These are phyloP conservation scores for Phytopythium montanum DNA, from an alignment of 352 stramenopile genomes.

Conservation along the genomic window DNA sequence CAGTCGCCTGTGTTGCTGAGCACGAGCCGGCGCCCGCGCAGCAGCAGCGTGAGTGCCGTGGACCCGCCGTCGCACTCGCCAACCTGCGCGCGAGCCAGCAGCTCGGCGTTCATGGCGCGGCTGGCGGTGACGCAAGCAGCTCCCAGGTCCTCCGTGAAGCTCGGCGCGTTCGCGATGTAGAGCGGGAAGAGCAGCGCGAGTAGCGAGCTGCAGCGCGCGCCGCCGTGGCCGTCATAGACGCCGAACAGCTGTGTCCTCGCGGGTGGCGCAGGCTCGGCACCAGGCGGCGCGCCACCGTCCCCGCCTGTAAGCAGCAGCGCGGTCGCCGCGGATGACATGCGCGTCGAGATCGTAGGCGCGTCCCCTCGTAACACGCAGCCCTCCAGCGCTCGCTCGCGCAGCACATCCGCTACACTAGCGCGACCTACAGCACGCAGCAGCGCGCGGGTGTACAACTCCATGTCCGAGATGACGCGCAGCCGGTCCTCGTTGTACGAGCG, in stretches of 20 bases:
- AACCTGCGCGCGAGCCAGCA: constrained; percentile 44
- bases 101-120: constrained; percentile 63
- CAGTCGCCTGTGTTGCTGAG: constrained; percentile 82
- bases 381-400: constrained; percentile 40
- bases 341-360: constrained; percentile 33
- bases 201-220: constrained; percentile 50
- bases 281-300: neutral
- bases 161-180: constrained; percentile 53
- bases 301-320: neutral
- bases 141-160: constrained; percentile 40
- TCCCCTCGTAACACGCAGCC: constrained; percentile 32
- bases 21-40: constrained; percentile 39
- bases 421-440: constrained; percentile 34
- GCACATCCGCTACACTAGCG: constrained; percentile 19
- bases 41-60: constrained; percentile 59
- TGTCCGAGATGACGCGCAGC: constrained; percentile 59
- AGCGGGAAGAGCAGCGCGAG: constrained; percentile 64
- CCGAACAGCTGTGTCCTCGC: constrained; percentile 55
- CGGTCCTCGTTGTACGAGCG: constrained; percentile 65
- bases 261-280: constrained; percentile 10
- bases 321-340: constrained; percentile 2
- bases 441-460: constrained; percentile 54
- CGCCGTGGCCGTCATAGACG: constrained; percentile 77
- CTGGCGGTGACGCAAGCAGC: constrained; percentile 42
- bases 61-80: constrained; percentile 54